Percentiles rank a stretch among this genome's conserved stretches.
Evolutionary conservation across 495 filamentous ascomycete genomes (phyloP).

Genomic region (Geopyxis carbonaria): DNA sequence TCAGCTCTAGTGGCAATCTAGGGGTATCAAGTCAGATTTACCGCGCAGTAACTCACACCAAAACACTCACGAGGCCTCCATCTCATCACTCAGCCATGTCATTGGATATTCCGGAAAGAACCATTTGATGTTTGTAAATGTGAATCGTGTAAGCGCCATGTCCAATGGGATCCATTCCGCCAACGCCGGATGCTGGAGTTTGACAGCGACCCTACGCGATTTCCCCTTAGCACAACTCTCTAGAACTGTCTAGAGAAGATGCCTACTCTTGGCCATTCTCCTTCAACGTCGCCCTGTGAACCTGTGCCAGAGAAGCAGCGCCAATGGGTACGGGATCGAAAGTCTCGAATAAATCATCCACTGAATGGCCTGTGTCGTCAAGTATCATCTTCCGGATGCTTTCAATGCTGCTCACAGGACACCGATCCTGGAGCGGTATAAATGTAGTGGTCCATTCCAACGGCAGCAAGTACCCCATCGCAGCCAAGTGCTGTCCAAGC

Average conservation of each 20-base stretch:
- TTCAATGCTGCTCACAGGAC: conserved; percentile 80
- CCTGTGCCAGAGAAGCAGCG: conserved; percentile 86
- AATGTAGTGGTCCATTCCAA: conserved; percentile 92
- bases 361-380: conserved; percentile 60
- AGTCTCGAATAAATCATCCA: conserved; percentile 65
- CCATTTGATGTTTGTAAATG: conserved; percentile 71
- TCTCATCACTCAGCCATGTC: conserved; percentile 85
- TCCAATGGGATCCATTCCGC: conserved; percentile 88
- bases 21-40: background rate
- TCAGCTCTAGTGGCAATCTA: conserved; percentile 64
- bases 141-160: conserved; percentile 68
- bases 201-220: conserved; percentile 59
- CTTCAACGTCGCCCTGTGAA: conserved; percentile 74
- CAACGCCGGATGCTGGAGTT: conserved; percentile 83
- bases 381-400: conserved; percentile 73
- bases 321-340: conserved; percentile 72
- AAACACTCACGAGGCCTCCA: conserved; percentile 52
- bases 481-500: conserved; percentile 81
- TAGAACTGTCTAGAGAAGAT: background rate
- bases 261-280: conserved; percentile 53
- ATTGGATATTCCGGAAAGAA: conserved; percentile 97
- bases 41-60: background rate
- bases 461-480: conserved; percentile 91
- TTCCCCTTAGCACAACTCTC: background rate
- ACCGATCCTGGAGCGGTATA: conserved; percentile 88